These are phyloP conservation scores for Chenopodium formosanum DNA, from an alignment of 148 eudicot species.

Conservation along the genomic window DNA sequence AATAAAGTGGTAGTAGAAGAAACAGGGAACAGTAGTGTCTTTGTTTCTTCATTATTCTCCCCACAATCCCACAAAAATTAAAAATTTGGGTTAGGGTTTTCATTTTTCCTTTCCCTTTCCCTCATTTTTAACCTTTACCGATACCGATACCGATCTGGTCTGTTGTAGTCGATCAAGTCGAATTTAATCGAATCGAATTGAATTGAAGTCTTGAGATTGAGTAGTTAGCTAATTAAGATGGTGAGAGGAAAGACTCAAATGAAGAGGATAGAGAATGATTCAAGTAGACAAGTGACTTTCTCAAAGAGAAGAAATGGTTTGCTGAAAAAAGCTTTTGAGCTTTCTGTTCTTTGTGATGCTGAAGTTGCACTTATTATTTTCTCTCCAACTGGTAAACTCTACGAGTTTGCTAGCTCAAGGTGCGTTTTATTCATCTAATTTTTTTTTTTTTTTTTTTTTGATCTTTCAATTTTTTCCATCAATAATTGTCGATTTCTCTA, in stretches of 20 bases:
- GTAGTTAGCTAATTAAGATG: conserved; percentile 24
- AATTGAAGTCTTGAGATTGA: too few species aligned
- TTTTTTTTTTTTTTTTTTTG: neutral
- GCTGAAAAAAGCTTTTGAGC: conserved; percentile 64
- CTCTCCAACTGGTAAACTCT: conserved; percentile 57
- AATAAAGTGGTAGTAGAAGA: conserved; percentile 4
- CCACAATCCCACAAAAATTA: conserved; percentile 9
- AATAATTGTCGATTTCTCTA: neutral
- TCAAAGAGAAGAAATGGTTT: conserved; percentile 76
- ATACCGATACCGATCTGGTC: conserved; percentile 19
- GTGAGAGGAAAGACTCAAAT: conserved; percentile 75
- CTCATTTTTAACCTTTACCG: conserved; percentile 18
- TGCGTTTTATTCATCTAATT: neutral
- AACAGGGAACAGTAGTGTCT: conserved; percentile 19
- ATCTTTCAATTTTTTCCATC: neutral
- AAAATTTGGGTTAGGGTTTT: too few species aligned
- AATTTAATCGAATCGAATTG: too few species aligned
- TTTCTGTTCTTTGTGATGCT: conserved; percentile 74
- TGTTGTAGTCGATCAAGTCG: too few species aligned
- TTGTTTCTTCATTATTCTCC: conserved; percentile 22
- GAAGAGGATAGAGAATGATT: conserved; percentile 68
- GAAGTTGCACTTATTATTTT: conserved; percentile 64
- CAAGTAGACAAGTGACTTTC: conserved; percentile 73
- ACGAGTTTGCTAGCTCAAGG: conserved; percentile 74
- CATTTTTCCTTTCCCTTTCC: neutral